Evolutionary conservation across 345 rosid genomes (phyloP).

Genomic region (Bruguiera parviflora): DNA sequence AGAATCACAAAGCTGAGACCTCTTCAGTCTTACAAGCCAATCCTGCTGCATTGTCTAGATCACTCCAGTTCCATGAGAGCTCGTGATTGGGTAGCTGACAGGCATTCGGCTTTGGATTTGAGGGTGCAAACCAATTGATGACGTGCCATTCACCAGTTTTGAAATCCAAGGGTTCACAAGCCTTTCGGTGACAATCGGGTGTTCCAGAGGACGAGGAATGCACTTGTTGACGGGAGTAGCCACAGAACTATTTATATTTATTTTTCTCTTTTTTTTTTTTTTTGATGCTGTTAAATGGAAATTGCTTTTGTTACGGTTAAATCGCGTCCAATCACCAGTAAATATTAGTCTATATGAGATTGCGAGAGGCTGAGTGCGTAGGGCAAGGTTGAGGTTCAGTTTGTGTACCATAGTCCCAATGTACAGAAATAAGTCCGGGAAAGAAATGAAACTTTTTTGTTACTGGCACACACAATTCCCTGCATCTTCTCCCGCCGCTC

Average conservation of each 20-base stretch:
- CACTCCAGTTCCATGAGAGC: slow-evolving; percentile 68
- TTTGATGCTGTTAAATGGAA: slow-evolving; percentile 11
- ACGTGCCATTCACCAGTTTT: slow-evolving; percentile 3
- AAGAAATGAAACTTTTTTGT: slow-evolving; percentile 21
- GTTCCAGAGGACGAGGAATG: neutral
- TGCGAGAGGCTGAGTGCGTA: slow-evolving; percentile 25
- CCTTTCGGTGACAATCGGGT: neutral
- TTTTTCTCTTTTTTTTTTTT: neutral
- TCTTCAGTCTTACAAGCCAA: slow-evolving; percentile 66
- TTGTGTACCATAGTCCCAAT: slow-evolving; percentile 41
- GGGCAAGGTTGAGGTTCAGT: slow-evolving; percentile 22
- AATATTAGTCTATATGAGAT: slow-evolving; percentile 29
- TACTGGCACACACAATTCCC: slow-evolving; percentile 12
- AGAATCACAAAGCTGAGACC: slow-evolving; percentile 32
- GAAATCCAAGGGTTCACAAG: slow-evolving; percentile 11
- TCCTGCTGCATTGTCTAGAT: slow-evolving; percentile 87
- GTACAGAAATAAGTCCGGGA: slow-evolving; percentile 47
- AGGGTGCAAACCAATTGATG: slow-evolving; percentile 16
- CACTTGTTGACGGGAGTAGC: slow-evolving; percentile 22
- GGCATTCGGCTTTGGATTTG: slow-evolving; percentile 4
- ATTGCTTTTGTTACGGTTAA: slow-evolving; percentile 18
- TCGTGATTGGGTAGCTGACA: slow-evolving; percentile 30
- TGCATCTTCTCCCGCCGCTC: neutral
- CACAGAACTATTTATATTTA: slow-evolving; percentile 13
- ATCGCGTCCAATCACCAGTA: slow-evolving; percentile 37